Percentiles rank a stretch among this genome's conserved stretches.
These are phyloP conservation scores for Pythium aphanidermatum DNA, from an alignment of 352 stramenopile genomes.

Conservation along the genomic window DNA sequence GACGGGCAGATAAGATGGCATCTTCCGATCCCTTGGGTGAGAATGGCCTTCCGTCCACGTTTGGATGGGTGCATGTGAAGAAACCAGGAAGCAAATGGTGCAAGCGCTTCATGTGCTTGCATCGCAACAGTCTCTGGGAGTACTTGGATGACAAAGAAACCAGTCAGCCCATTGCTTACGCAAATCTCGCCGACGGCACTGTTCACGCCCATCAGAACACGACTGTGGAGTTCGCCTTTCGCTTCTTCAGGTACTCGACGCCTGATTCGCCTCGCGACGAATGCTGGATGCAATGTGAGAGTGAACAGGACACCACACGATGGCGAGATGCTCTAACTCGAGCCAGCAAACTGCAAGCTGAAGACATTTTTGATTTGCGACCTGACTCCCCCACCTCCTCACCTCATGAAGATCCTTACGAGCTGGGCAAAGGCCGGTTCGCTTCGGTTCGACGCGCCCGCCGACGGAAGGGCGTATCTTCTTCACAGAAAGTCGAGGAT, in stretches of 20 bases:
- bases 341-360: slow-evolving; percentile 41
- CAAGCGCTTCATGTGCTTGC: slow-evolving; percentile 60
- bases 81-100: slow-evolving; percentile 56
- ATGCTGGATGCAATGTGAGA: slow-evolving; percentile 60
- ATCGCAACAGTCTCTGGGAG: slow-evolving; percentile 71
- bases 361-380: slow-evolving; percentile 62
- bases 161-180: slow-evolving; percentile 62
- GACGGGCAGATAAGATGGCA: slow-evolving; percentile 24
- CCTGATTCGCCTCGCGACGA: slow-evolving; percentile 42
- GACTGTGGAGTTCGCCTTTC: slow-evolving; percentile 43
- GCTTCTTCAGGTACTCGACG: slow-evolving; percentile 50
- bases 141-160: slow-evolving; percentile 57
- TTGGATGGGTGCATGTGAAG: slow-evolving; percentile 58
- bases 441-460: slow-evolving; percentile 60
- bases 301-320: slow-evolving; percentile 25
- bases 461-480: slow-evolving; percentile 10
- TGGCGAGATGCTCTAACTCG: slow-evolving; percentile 36
- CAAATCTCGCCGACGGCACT: slow-evolving; percentile 66
- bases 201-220: slow-evolving; percentile 48
- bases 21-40: slow-evolving; percentile 16
- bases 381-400: slow-evolving; percentile 40
- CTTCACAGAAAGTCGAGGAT: slow-evolving; percentile 23
- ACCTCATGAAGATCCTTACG: slow-evolving; percentile 34
- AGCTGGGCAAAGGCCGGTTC: slow-evolving; percentile 80
- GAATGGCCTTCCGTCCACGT: slow-evolving; percentile 22